phyloP scores from a whole-genome alignment of 305 asterid genomes.

The Solanum hybrid region DNA sequence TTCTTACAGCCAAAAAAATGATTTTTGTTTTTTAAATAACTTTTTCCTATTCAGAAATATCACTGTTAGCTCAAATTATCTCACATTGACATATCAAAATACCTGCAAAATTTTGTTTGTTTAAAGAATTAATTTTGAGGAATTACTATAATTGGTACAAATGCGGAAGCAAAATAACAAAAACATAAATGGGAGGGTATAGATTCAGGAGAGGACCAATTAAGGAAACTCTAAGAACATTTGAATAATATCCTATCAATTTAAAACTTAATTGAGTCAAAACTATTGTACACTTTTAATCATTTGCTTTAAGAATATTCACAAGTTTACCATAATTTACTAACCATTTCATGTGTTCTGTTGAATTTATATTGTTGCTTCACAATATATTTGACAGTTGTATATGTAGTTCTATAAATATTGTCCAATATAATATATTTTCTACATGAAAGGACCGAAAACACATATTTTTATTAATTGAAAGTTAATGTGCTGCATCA shows the following conservation, averaged over 20 bases:
- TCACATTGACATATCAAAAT: background rate
- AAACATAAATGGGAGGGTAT: background rate
- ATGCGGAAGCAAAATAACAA: background rate
- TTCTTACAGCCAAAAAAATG: background rate
- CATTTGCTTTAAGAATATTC: background rate
- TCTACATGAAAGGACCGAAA: background rate
- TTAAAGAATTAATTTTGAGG: background rate
- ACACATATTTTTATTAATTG: background rate
- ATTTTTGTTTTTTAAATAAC: background rate
- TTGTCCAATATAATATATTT: background rate
- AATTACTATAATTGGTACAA: background rate
- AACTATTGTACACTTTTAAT: background rate
- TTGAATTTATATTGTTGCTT: background rate
- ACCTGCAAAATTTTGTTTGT: background rate
- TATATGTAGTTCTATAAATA: background rate
- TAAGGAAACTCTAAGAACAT: background rate
- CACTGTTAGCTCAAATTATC: background rate
- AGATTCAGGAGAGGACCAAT: background rate
- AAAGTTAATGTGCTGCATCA: background rate
- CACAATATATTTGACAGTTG: background rate
- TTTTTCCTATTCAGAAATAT: background rate
- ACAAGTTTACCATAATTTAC: background rate
- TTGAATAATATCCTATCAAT: background rate
- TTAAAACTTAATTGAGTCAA: background rate
- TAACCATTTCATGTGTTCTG: background rate